phyloP scores from a whole-genome alignment of 306 rosid genomes.

The Quercus berberidifolia region DNA sequence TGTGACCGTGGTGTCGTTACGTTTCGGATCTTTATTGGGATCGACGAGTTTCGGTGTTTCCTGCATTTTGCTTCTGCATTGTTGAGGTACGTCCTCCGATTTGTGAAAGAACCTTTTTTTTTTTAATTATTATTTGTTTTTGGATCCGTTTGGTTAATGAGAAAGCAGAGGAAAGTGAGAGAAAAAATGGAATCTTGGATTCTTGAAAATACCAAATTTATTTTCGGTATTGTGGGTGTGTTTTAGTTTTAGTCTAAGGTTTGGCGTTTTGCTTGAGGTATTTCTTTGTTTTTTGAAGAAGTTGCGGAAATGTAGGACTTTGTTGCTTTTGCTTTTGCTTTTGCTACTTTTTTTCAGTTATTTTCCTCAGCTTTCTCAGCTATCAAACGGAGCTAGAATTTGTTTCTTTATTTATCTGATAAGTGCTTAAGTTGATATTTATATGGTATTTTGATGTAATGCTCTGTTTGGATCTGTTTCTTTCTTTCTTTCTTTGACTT shows the following conservation, averaged over 20 bases:
- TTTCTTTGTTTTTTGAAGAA: too few relatives aligned
- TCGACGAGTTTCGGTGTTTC: conserved; percentile 21
- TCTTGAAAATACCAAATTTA: background rate
- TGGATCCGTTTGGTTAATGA: conserved; percentile 10
- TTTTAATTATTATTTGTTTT: too few relatives aligned
- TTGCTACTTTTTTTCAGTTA: background rate
- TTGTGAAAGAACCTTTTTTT: background rate
- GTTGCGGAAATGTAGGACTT: conserved; percentile 2
- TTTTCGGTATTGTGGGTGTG: background rate
- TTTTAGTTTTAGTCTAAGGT: background rate
- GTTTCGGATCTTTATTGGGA: conserved; percentile 50
- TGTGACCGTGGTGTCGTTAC: conserved; percentile 21
- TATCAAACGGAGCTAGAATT: conserved; percentile 18
- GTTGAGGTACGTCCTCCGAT: conserved; percentile 15
- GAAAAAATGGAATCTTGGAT: background rate
- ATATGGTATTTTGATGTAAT: background rate
- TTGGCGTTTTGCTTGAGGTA: background rate
- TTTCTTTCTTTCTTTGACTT: background rate
- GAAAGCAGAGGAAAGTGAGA: background rate
- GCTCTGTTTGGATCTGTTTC: conserved; percentile 23
- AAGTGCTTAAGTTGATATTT: background rate
- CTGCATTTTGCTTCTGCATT: conserved; percentile 1
- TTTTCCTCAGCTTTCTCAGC: conserved; percentile 3
- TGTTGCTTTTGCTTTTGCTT: background rate
- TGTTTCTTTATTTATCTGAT: background rate